Percentiles rank a stretch among this genome's conserved stretches.
phyloP scores from a whole-genome alignment of 140 eudicot genomes.

The Oenanthe javanica region DNA sequence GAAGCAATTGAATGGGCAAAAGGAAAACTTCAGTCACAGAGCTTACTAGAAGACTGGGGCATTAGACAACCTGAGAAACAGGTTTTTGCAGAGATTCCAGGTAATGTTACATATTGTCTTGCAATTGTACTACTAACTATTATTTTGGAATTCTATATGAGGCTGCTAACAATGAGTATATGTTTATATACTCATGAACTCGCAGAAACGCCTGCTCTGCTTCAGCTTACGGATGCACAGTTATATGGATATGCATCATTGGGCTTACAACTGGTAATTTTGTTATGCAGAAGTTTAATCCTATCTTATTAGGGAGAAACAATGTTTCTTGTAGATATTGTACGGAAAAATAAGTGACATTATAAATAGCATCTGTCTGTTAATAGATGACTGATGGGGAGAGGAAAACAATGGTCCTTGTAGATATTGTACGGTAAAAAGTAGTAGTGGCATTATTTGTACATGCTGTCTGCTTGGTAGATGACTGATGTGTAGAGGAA shows the following conservation, averaged over 20 bases:
- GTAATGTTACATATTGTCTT: background rate
- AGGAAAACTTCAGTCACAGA: conserved; percentile 35
- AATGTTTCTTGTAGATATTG: background rate
- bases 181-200: background rate
- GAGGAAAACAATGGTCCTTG: background rate
- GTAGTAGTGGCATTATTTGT: background rate
- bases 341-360: background rate
- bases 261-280: conserved; percentile 27
- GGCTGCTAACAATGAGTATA: background rate
- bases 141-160: background rate
- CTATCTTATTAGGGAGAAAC: background rate
- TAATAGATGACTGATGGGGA: background rate
- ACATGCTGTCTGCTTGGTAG: background rate
- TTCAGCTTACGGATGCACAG: background rate
- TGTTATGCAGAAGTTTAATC: background rate
- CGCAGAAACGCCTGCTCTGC: background rate
- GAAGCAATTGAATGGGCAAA: conserved; percentile 95
- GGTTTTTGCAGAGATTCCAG: conserved; percentile 34
- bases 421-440: background rate
- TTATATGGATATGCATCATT: conserved; percentile 28
- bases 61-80: conserved; percentile 22
- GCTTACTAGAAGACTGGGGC: conserved; percentile 23
- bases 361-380: background rate
- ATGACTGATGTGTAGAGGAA: background rate
- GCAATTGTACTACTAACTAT: background rate